Evolutionary conservation across 2,329 filamentous ascomycete genomes (phyloP).

Genomic region (Alternaria hordeiaustralica): DNA sequence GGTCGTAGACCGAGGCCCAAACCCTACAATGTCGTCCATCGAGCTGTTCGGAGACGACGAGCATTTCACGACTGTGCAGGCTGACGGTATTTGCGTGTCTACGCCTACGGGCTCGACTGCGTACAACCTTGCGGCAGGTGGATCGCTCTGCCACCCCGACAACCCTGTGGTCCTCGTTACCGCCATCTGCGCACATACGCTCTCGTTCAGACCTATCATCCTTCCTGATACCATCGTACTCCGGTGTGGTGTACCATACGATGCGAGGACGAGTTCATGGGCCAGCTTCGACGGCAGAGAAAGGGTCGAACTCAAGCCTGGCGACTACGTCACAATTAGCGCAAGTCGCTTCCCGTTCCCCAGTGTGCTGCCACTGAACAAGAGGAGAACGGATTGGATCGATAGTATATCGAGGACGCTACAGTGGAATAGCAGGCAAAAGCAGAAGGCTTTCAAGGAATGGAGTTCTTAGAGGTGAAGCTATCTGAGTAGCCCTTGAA

Average conservation of each 20-base stretch:
- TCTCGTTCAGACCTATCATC: slow-evolving; percentile 96
- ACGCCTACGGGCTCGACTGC: slow-evolving; percentile 95
- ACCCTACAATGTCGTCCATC: slow-evolving; percentile 89
- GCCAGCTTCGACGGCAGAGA: slow-evolving; percentile 97
- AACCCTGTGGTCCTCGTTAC: slow-evolving; percentile 96
- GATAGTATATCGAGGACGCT: slow-evolving; percentile 80
- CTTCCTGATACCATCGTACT: slow-evolving; percentile 95
- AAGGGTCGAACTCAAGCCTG: slow-evolving; percentile 72
- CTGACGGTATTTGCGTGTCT: slow-evolving; percentile 91
- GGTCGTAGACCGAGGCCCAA: slow-evolving; percentile 93
- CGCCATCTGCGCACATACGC: slow-evolving; percentile 91
- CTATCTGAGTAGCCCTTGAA: no score
- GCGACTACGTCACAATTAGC: slow-evolving; percentile 85
- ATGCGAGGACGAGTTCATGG: slow-evolving; percentile 88
- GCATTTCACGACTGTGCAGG: slow-evolving; percentile 91
- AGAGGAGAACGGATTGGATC: slow-evolving; percentile 79
- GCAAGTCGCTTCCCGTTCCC: slow-evolving; percentile 83
- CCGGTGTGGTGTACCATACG: slow-evolving; percentile 91
- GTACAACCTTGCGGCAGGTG: slow-evolving; percentile 95
- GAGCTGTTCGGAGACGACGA: slow-evolving; percentile 95
- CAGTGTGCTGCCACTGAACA: slow-evolving; percentile 72
- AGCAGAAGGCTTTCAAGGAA: slow-evolving; percentile 65
- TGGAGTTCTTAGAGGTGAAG: slow-evolving; percentile 27
- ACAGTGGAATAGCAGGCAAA: slow-evolving; percentile 81
- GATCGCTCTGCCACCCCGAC: slow-evolving; percentile 91